Base-by-base conservation (phyloP, 768 basidiomycete genomes). In the Mycena albidolilacea region DNA sequence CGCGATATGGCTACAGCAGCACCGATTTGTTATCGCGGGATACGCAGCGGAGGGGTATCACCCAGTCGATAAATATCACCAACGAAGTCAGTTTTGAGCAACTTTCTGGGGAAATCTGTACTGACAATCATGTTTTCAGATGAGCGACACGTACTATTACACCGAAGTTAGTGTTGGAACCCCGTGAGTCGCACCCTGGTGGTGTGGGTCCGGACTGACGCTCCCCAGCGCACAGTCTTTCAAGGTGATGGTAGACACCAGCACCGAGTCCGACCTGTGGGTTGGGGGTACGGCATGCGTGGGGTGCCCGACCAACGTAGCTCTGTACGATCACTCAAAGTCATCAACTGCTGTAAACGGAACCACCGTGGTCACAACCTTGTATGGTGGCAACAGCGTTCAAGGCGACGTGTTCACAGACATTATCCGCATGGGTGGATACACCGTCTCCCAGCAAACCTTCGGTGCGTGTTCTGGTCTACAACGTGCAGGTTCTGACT, bases 321-420 rank as follows among this genome's bases (percentile, higher is more conserved):
- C 39, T 5, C 19, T 55, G 7, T 67, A 59, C 66, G 11, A 67
- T 15, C 57, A 21, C 11, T 30, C 43, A 8, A 41, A 23, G 23
- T 67, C 66, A 3, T 67, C 66, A 3, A 58, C 66, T 17, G 2
- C 64, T 1, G n/a, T 23, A 37, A 65, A 52, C 37, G 23, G 9
- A 2, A 23, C 23, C 12, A 59, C 15, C 8, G 23, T 15, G 5
- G 50, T 6, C 7, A 46, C 57, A 14, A 43, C 43, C 19, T 23
- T 23, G 9, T 67, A 59, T 52, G 54, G 55, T 0, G 2, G 12
- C 1, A 23, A n/a, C 6, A 52, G 46, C 11, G 35, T 52, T 30
- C 12, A 64, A 19, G 63, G 63, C 12, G 21, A 35, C 19, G 17
- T 64, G 14, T 64, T 64, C 63, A 50, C 48, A 5, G 63, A 64